Conservation (phyloP, 805 yeast species). For the Schwanniomyces vanrijiae region DNA sequence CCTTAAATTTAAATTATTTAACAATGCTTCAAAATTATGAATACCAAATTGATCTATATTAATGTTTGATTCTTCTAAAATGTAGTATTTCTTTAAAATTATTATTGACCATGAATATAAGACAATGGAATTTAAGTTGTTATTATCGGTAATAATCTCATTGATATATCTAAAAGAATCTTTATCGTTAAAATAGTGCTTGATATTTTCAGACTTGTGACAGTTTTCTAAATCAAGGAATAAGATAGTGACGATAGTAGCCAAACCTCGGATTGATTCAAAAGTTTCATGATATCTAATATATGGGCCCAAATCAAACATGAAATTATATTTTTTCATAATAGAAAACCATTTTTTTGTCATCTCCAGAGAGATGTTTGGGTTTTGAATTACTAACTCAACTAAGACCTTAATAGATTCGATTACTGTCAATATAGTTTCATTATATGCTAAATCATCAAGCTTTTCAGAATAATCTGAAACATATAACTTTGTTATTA, state of each 20-base stretch:
- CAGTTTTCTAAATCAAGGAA: slow-evolving; percentile 58
- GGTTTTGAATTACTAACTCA: slow-evolving; percentile 40
- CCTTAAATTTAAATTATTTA: slow-evolving; percentile 36
- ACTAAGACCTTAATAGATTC: slow-evolving; percentile 38
- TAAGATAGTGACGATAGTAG: slow-evolving; percentile 50
- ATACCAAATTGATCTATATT: slow-evolving; percentile 11
- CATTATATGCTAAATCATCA: slow-evolving; percentile 27
- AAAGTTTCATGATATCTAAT: slow-evolving; percentile 26
- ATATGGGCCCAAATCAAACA: slow-evolving; percentile 22
- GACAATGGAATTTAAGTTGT: slow-evolving; percentile 46
- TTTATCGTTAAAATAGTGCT: slow-evolving; percentile 33
- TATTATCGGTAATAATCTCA: slow-evolving; percentile 32
- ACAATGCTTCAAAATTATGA: slow-evolving; percentile 22
- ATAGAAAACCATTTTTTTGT: slow-evolving; percentile 57
- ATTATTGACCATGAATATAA: slow-evolving; percentile 69
- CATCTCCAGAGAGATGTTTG: slow-evolving; percentile 28
- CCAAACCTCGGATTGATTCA: slow-evolving; percentile 42
- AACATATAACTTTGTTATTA: slow-evolving; percentile 9
- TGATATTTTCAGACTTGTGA: slow-evolving; percentile 29
- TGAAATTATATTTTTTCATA: slow-evolving; percentile 36
- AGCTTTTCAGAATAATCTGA: slow-evolving; percentile 14
- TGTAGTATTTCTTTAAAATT: slow-evolving; percentile 49
- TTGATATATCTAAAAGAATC: slow-evolving; percentile 40
- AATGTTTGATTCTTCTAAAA: slow-evolving; percentile 36
- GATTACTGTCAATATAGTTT: slow-evolving; percentile 28